These are phyloP conservation scores for Penicillium sp. DNA, from an alignment of 2,329 filamentous ascomycete species.

Conservation along the genomic window DNA sequence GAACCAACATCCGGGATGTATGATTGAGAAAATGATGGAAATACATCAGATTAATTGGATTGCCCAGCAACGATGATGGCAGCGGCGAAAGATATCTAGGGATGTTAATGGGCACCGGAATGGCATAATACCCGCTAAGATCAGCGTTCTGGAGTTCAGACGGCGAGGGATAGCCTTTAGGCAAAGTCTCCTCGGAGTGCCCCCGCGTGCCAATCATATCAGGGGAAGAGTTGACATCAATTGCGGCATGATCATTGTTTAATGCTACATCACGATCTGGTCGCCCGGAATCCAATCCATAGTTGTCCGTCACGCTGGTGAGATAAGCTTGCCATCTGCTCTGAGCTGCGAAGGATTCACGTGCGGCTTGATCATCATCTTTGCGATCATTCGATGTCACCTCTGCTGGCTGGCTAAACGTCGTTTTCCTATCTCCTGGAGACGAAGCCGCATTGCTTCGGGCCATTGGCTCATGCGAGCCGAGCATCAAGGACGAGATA, in stretches of 20 bases:
- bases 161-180: background rate
- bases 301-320: constrained; percentile 45
- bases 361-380: constrained; percentile 6
- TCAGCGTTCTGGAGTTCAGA: constrained; percentile 37
- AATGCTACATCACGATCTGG: constrained; percentile 67
- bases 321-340: constrained; percentile 34
- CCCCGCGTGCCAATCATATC: constrained; percentile 26
- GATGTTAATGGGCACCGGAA: constrained; percentile 65
- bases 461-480: constrained; percentile 4
- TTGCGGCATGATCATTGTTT: constrained; percentile 69
- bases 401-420: constrained; percentile 1
- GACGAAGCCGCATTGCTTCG: constrained; percentile 2
- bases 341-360: constrained; percentile 20
- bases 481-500: constrained; percentile 10
- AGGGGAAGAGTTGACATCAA: constrained; percentile 52
- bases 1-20: constrained; percentile 66
- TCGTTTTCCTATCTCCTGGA: background rate
- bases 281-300: constrained; percentile 70
- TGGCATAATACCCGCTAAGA: constrained; percentile 68
- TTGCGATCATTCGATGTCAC: background rate
- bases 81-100: constrained; percentile 58
- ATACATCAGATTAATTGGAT: constrained; percentile 77
- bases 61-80: constrained; percentile 60
- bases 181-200: constrained; percentile 7
- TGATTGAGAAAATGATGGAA: constrained; percentile 76